These are phyloP conservation scores for Yamadazyma insecticola DNA, from an alignment of 805 yeast genomes.

Conservation along the genomic window DNA sequence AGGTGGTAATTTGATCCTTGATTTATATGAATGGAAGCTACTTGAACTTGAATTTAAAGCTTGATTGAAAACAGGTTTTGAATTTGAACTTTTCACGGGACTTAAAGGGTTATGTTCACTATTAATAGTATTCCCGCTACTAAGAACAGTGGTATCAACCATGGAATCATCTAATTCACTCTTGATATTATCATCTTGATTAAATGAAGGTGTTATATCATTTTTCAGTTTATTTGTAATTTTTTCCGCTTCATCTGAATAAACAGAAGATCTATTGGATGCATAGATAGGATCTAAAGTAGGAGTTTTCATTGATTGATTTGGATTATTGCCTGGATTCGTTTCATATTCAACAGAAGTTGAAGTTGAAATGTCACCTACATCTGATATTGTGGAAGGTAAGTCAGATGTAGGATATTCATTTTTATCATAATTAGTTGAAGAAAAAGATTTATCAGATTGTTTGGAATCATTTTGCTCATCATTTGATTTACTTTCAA, in stretches of 20 bases:
- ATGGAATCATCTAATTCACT: conserved; percentile 3
- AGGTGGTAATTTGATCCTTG: conserved; percentile 30
- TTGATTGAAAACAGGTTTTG: conserved; percentile 3
- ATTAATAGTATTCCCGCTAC: too few relatives aligned
- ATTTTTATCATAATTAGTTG: too few relatives aligned
- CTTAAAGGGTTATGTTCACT: not conserved
- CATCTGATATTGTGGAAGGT: not conserved
- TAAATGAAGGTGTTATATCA: too few relatives aligned
- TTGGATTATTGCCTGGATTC: too few relatives aligned
- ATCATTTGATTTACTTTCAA: too few relatives aligned
- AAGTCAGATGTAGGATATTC: too few relatives aligned
- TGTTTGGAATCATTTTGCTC: too few relatives aligned
- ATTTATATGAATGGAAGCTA: conserved; percentile 24
- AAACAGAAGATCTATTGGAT: conserved; percentile 16
- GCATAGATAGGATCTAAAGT: too few relatives aligned
- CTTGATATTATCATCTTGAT: conserved; percentile 2
- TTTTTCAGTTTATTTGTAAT: not conserved
- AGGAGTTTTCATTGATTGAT: too few relatives aligned
- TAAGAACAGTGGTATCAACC: conserved; percentile 4
- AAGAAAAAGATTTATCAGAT: too few relatives aligned
- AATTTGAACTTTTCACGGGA: conserved; percentile 5
- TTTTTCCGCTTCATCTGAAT: conserved; percentile 11
- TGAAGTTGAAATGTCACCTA: conserved; percentile 2
- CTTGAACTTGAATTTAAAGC: too few relatives aligned
- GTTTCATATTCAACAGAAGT: conserved; percentile 4